These are phyloP conservation scores for Aspergillus aculeatus DNA, from an alignment of 2,329 filamentous ascomycete species.

Conservation along the genomic window DNA sequence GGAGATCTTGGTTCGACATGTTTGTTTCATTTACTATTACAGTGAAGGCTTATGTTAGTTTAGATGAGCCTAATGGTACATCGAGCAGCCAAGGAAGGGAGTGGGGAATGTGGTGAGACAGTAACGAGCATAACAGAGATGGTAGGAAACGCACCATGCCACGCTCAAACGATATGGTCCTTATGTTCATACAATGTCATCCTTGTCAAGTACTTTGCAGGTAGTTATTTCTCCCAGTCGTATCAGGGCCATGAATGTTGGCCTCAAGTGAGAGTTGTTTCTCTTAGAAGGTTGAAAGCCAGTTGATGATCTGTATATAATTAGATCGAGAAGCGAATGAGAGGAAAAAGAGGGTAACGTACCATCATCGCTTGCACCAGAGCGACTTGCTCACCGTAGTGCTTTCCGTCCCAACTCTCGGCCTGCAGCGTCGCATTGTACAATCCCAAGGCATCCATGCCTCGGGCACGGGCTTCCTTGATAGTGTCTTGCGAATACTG, in stretches of 20 bases:
- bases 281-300: constrained; percentile 20
- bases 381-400: constrained; percentile 41
- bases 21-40: background rate
- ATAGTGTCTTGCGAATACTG: constrained; percentile 39
- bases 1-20: no score
- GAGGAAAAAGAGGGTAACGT: constrained; percentile 11
- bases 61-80: background rate
- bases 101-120: background rate
- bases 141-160: background rate
- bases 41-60: background rate
- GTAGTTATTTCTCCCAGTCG: background rate
- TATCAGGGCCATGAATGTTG: background rate
- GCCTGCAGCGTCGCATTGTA: constrained; percentile 47
- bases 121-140: background rate
- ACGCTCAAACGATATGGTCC: background rate
- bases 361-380: constrained; percentile 48
- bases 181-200: background rate
- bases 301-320: constrained; percentile 22
- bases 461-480: constrained; percentile 32
- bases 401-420: constrained; percentile 38
- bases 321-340: constrained; percentile 6
- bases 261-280: no score
- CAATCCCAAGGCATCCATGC: constrained; percentile 44
- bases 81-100: background rate
- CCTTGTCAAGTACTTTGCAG: background rate